Conservation (phyloP, 1,284 basidiomycete species). For the Thecaphora thlaspeos region DNA sequence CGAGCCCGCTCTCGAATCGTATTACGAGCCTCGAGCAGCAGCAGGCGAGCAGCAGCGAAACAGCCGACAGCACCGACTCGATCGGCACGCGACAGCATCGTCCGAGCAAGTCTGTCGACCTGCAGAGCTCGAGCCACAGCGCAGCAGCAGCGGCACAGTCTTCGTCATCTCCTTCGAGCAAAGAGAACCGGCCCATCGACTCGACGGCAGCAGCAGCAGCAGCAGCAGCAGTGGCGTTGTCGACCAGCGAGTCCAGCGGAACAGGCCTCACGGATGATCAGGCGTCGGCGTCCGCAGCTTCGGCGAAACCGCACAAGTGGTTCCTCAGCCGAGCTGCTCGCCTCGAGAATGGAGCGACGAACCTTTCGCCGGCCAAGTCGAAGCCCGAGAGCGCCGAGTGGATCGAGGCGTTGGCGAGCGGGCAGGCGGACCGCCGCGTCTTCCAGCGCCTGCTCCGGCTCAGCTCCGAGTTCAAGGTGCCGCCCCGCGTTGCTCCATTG, state of each 20-base stretch:
- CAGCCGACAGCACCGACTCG: too few relatives aligned
- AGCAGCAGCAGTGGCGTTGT: not conserved
- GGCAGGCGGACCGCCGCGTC: constrained; percentile 18
- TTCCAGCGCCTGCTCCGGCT: constrained; percentile 33
- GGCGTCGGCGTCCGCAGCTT: too few relatives aligned
- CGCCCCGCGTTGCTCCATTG: not conserved
- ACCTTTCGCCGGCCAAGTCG: constrained; percentile 30
- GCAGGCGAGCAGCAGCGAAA: not conserved
- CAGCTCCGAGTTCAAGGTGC: constrained; percentile 30
- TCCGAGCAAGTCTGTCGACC: constrained; percentile 1
- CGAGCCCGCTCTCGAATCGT: not conserved
- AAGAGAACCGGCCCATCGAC: not conserved
- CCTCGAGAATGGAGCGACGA: constrained; percentile 3
- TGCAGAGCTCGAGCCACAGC: not conserved
- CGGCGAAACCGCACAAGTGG: constrained; percentile 3
- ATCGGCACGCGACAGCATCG: not conserved
- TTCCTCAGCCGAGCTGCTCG: constrained; percentile 21
- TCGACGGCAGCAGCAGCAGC: not conserved
- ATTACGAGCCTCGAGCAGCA: not conserved
- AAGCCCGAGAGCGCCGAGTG: constrained; percentile 34
- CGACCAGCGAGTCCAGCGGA: too few relatives aligned
- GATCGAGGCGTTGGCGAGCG: constrained; percentile 17
- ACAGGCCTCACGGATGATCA: too few relatives aligned
- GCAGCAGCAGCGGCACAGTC: not conserved
- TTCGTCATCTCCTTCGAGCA: not conserved